A percentile compares a stretch with the other conserved stretches of the same genome.
These are phyloP conservation scores for Microstegium vimineum DNA, from an alignment of 176 grass and related monocot genomes.

Conservation along the genomic window DNA sequence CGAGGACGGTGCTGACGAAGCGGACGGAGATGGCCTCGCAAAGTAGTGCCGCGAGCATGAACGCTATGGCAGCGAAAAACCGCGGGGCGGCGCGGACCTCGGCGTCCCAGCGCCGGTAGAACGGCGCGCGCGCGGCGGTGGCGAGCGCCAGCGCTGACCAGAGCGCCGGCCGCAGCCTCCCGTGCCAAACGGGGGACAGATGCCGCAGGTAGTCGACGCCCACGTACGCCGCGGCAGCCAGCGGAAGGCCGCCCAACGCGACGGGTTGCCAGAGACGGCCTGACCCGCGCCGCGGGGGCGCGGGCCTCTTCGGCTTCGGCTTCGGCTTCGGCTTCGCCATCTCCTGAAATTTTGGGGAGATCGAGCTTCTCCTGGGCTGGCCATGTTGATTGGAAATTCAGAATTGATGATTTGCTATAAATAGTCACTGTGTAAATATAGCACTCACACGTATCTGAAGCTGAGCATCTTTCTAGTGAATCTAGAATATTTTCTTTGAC, in stretches of 20 bases:
- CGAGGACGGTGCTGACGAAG: slow-evolving; percentile 79
- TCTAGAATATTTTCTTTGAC: not conserved
- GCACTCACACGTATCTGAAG: not conserved
- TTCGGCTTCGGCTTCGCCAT: slow-evolving; percentile 35
- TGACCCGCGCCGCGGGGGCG: slow-evolving; percentile 3
- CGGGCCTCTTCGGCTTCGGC: not conserved
- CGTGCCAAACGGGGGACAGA: slow-evolving; percentile 53
- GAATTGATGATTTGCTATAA: not conserved
- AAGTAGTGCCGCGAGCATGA: slow-evolving; percentile 70
- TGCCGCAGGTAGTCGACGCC: slow-evolving; percentile 64
- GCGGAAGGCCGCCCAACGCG: slow-evolving; percentile 15
- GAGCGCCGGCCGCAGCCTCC: slow-evolving; percentile 56
- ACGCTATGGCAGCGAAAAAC: slow-evolving; percentile 65
- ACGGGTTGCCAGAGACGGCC: not conserved
- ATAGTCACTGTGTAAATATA: slow-evolving; percentile 25
- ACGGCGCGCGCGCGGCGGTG: slow-evolving; percentile 44
- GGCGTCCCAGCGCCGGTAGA: slow-evolving; percentile 77
- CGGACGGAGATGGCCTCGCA: slow-evolving; percentile 75
- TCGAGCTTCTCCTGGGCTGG: not conserved
- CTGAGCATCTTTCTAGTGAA: not conserved
- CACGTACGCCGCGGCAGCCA: slow-evolving; percentile 61
- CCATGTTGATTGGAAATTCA: slow-evolving; percentile 12
- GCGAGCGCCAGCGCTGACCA: slow-evolving; percentile 66
- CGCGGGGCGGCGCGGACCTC: slow-evolving; percentile 73
- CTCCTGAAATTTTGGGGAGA: not conserved